Evolutionary conservation across 2,329 filamentous ascomycete genomes (phyloP).

Genomic region (Claviceps pazoutovae): DNA sequence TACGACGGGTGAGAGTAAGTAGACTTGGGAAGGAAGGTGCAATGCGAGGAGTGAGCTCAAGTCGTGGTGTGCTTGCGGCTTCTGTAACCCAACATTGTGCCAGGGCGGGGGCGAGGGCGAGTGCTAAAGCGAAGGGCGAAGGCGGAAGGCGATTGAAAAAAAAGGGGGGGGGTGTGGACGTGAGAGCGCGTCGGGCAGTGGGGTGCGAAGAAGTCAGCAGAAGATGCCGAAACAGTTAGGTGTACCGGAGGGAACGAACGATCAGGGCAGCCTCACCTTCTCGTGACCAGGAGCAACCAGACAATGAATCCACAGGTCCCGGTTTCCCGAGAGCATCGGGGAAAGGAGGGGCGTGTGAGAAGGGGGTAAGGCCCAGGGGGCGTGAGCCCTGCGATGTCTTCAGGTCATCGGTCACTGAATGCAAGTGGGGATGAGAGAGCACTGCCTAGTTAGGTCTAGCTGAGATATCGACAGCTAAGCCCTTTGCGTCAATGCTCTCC

Average conservation of each 20-base stretch:
- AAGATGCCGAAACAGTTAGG: not conserved
- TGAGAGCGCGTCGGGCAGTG: not conserved
- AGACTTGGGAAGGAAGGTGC: slow-evolving; percentile 5
- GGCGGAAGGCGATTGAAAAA: not conserved
- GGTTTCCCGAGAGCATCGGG: not conserved
- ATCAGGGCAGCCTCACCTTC: not conserved
- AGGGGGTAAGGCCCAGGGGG: not conserved
- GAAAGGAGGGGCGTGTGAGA: not conserved
- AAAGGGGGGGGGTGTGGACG: not conserved
- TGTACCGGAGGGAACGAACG: not conserved
- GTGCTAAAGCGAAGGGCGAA: not conserved
- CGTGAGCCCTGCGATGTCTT: not conserved
- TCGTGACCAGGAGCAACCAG: slow-evolving; percentile 3
- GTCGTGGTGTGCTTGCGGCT: slow-evolving; percentile 1
- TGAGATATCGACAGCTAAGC: not conserved
- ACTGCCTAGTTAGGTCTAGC: not conserved
- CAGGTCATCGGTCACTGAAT: not conserved
- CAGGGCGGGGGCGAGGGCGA: not conserved
- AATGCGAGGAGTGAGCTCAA: slow-evolving; percentile 5
- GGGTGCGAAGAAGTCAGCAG: not conserved
- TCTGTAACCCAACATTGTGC: slow-evolving; percentile 1
- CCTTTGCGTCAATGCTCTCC: not conserved
- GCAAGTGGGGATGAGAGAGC: not conserved
- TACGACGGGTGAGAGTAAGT: slow-evolving; percentile 6
- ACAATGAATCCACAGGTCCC: not conserved